A percentile compares a stretch with the other conserved stretches of the same genome.
Evolutionary conservation across 257 asterid genomes (phyloP).

Genomic region (Ocimum tenuiflorum): DNA sequence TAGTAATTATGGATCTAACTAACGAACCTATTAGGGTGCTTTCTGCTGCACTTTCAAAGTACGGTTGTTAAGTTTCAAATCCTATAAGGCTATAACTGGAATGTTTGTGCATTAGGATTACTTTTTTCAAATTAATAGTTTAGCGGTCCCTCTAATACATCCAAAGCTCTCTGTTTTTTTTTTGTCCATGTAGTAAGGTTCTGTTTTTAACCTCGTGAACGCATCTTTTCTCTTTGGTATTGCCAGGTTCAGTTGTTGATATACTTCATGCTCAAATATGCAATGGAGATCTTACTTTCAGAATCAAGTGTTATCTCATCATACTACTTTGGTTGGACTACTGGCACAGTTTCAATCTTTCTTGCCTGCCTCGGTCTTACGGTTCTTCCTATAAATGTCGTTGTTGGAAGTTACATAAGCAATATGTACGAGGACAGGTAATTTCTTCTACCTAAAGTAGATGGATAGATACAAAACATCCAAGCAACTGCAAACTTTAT

Average conservation of each 20-base stretch:
- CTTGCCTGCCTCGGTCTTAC: constrained; percentile 92
- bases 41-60: no score
- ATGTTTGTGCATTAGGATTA: neutral
- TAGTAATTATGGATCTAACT: no score
- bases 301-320: constrained; percentile 93
- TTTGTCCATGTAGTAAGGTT: neutral
- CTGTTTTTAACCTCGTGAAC: constrained; percentile 9
- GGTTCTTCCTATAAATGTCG: constrained; percentile 75
- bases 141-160: neutral
- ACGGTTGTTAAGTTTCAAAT: no score
- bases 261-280: constrained; percentile 96
- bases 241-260: constrained; percentile 92
- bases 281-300: constrained; percentile 89
- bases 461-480: neutral
- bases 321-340: constrained; percentile 80
- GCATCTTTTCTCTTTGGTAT: neutral
- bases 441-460: constrained; percentile 4
- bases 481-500: neutral
- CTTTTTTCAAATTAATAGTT: neutral
- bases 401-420: constrained; percentile 91
- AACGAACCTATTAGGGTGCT: no score
- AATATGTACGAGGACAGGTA: constrained; percentile 98
- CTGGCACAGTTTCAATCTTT: constrained; percentile 78
- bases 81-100: neutral
- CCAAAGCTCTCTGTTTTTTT: neutral